phyloP scores from a whole-genome alignment of 306 rosid genomes.

The Gastrolobium bilobum region DNA sequence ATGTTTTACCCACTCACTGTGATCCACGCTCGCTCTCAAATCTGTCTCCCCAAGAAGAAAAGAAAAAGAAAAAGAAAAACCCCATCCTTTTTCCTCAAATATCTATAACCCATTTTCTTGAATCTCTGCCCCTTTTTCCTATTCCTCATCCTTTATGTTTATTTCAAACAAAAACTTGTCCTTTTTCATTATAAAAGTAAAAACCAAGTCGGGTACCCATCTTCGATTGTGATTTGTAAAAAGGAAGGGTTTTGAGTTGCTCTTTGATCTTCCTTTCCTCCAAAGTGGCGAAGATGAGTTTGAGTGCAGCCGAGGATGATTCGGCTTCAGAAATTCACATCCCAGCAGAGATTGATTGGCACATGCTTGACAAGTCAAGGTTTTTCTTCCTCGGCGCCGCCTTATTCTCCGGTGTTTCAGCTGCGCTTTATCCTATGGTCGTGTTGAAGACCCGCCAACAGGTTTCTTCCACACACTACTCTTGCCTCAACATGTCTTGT shows the following conservation, averaged over 20 bases:
- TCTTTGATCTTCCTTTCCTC: constrained; percentile 4
- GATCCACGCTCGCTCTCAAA: constrained; percentile 60
- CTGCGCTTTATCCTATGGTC: constrained; percentile 81
- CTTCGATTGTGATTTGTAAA: constrained; percentile 14
- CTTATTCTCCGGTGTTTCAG: constrained; percentile 91
- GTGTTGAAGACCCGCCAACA: constrained; percentile 91
- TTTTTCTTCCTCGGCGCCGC: constrained; percentile 96
- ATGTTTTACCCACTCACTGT: constrained; percentile 58
- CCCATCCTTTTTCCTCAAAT: background rate
- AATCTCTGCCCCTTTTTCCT: background rate
- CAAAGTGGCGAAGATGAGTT: constrained; percentile 85
- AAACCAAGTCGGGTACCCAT: background rate
- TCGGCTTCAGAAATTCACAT: constrained; percentile 79
- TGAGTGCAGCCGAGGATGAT: constrained; percentile 77
- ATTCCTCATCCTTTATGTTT: no score
- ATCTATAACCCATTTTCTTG: background rate
- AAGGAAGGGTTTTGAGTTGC: background rate
- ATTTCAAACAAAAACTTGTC: background rate
- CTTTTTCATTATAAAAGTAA: background rate
- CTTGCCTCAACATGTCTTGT: constrained; percentile 73
- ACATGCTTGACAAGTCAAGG: constrained; percentile 94
- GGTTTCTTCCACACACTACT: constrained; percentile 67
- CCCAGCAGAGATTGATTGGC: constrained; percentile 95
- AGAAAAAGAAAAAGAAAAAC: background rate
- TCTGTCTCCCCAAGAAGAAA: constrained; percentile 53